Evolutionary conservation across 176 grass and related monocot species (phyloP).

Genomic region (Olyra latifolia): DNA sequence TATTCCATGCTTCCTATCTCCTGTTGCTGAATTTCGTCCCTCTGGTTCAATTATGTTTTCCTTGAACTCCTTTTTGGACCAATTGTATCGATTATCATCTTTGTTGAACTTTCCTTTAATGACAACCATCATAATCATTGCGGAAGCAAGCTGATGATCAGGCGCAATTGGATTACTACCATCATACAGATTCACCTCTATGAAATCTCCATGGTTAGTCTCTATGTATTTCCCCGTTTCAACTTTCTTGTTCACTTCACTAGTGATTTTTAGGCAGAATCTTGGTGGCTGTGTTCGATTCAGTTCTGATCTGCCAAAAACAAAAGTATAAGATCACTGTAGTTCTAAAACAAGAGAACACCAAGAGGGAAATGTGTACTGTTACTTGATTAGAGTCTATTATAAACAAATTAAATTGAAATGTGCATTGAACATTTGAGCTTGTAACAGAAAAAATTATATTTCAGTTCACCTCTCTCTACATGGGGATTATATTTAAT

Average conservation of each 20-base stretch:
- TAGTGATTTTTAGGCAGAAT: background rate
- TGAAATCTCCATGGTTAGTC: background rate
- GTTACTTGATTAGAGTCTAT: no score
- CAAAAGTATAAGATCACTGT: no score
- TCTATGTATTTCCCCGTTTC: background rate
- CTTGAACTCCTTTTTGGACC: background rate
- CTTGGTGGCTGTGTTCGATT: background rate
- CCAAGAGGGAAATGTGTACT: no score
- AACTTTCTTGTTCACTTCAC: background rate
- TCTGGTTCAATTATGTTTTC: background rate
- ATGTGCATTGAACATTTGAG: no score
- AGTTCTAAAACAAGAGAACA: no score
- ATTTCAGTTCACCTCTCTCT: no score
- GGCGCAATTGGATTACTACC: background rate
- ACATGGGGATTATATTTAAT: no score
- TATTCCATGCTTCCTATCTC: background rate
- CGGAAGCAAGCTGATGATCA: background rate
- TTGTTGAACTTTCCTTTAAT: background rate
- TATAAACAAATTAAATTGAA: no score
- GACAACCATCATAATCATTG: background rate
- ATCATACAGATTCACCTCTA: background rate
- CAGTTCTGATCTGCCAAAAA: background rate
- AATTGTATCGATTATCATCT: background rate
- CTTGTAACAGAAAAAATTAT: no score
- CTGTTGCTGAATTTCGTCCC: no score